phyloP scores from a whole-genome alignment of 768 basidiomycete genomes.

The Leccinum variicolor region DNA sequence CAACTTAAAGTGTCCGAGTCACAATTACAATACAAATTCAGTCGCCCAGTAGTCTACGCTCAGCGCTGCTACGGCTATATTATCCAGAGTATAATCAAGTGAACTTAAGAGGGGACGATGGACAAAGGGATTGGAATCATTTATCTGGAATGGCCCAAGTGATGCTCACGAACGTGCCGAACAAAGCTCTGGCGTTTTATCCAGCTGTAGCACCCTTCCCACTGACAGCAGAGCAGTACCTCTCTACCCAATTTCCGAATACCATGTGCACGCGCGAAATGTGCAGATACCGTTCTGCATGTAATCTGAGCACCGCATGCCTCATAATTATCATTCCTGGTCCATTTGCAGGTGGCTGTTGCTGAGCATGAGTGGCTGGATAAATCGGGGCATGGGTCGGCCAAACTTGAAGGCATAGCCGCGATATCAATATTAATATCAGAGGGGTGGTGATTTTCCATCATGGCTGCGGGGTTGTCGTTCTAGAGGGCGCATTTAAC shows the following conservation, averaged over 20 bases:
- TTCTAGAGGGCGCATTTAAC: background rate
- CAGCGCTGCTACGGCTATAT: too few relatives aligned
- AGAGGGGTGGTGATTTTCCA: background rate
- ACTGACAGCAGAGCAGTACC: background rate
- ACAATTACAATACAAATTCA: too few relatives aligned
- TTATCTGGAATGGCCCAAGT: background rate
- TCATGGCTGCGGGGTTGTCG: background rate
- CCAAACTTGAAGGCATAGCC: background rate
- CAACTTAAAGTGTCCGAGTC: too few relatives aligned
- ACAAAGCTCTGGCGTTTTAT: background rate
- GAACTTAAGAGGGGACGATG: background rate
- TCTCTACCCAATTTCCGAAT: background rate
- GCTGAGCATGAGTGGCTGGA: background rate
- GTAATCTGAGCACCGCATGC: background rate
- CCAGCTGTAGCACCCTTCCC: background rate
- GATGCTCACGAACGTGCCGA: slow-evolving; percentile 6
- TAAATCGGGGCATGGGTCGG: background rate
- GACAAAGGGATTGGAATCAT: background rate
- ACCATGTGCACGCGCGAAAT: background rate
- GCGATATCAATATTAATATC: background rate
- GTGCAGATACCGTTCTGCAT: background rate
- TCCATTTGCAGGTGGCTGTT: background rate
- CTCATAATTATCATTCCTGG: too few relatives aligned
- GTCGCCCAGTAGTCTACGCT: too few relatives aligned
- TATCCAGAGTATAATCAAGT: background rate